Percentiles rank a stretch among this genome's conserved stretches.
phyloP scores from a whole-genome alignment of 1,284 basidiomycete species.

The Marasmius fiardii region DNA sequence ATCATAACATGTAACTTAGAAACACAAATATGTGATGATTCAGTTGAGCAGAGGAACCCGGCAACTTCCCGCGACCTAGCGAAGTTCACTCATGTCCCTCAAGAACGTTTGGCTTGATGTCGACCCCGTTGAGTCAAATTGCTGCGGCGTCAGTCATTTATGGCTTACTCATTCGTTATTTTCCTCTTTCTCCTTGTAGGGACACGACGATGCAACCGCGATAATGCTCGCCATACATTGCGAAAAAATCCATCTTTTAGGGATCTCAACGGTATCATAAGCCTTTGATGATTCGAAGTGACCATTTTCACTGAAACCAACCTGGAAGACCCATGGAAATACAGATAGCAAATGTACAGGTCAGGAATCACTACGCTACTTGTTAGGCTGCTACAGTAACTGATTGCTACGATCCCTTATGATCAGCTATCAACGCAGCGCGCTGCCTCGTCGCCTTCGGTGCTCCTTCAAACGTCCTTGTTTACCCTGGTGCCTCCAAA shows the following conservation, averaged over 20 bases:
- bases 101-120: slow-evolving; percentile 38
- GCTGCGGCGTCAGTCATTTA: not conserved
- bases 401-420: too few species aligned
- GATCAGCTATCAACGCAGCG: slow-evolving; percentile 62
- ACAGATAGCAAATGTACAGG: slow-evolving; percentile 55
- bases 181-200: slow-evolving; percentile 40
- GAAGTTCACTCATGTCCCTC: not conserved
- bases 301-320: not conserved
- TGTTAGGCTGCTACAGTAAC: too few species aligned
- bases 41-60: too few species aligned
- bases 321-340: slow-evolving; percentile 72
- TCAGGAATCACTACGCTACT: not conserved
- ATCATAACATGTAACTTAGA: too few species aligned
- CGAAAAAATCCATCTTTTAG: slow-evolving; percentile 61
- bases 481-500: slow-evolving; percentile 64
- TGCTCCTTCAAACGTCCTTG: slow-evolving; percentile 50
- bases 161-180: not conserved
- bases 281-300: not conserved
- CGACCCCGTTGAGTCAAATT: slow-evolving; percentile 31
- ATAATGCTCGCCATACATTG: slow-evolving; percentile 71
- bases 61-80: not conserved
- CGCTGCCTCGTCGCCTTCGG: slow-evolving; percentile 70
- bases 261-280: slow-evolving; percentile 69
- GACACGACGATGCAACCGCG: slow-evolving; percentile 83
- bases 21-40: not conserved